Evolutionary conservation across 139 green algal species (phyloP), one percentile per base, ranked within the genome.

Genomic region (Edaphochlamys debaryana): DNA sequence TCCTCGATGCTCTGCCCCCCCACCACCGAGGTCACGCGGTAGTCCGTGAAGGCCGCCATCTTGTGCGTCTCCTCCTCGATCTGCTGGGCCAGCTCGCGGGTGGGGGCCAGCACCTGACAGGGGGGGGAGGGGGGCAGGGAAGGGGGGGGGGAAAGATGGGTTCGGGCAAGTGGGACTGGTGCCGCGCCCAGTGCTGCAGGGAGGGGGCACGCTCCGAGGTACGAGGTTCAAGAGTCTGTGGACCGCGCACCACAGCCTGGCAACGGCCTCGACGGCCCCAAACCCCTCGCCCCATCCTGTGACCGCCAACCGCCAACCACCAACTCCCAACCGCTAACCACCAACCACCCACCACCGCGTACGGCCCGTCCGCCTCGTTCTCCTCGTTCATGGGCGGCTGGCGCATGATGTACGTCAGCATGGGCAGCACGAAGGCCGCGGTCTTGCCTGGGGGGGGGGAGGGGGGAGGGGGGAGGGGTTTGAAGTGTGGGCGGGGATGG

Each of bases 1-100:
- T 99, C 97, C 87, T 99, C 96, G 68, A 99, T 99, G 68, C 80
- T 94, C 93, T 98, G 95, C 2, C 97, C 97, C 23, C 97, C 97
- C 58, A 99, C 97, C 42, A 99, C 95, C 19, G 81, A 94, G 37
- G 94, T 91, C 66, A 98, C 93, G 17, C 96, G 91, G 90, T 79
- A 86, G 25, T 58, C 60, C 34, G 88, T 90, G 84, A 86, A 92
- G 71, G 89, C 68, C 30, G 90, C 90, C 54, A 94, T 86, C 80
- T 92, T 91, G 71, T 87, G 67, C 27, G 90, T 91, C 85, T 94
- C 90, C 85, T 92, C 90, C 86, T 92, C 90, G 74, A 94, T 94
- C 89, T 98, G 95, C 87, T 98, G 95, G 25, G 95, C 94, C 76
- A 98, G 89, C 91, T 98, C 95, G 34, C 97, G 94, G 1, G 97